Evolutionary conservation across 2,329 filamentous ascomycete species (phyloP).

Genomic region (Trichoderma brevicompactum): DNA sequence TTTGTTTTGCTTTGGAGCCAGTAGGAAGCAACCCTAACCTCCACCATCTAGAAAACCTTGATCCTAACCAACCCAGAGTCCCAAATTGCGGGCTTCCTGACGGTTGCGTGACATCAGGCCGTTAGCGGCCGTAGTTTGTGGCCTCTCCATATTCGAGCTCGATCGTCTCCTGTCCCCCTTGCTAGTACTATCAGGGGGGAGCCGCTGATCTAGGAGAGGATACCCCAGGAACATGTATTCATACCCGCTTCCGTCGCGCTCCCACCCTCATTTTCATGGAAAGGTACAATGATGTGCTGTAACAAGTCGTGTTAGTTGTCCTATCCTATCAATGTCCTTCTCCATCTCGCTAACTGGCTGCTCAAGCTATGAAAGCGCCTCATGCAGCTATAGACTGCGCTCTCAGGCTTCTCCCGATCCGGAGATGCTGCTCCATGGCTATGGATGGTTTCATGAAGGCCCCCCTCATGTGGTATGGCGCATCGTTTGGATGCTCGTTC

Average conservation of each 20-base stretch:
- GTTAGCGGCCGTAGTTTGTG: slow-evolving; percentile 1
- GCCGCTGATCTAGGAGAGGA: neutral
- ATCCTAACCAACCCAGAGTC: neutral
- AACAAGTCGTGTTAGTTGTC: neutral
- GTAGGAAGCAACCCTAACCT: neutral
- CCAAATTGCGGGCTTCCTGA: slow-evolving; percentile 5
- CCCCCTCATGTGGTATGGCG: slow-evolving; percentile 11
- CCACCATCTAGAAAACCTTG: neutral
- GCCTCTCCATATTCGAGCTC: neutral
- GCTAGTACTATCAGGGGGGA: neutral
- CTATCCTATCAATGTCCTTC: neutral
- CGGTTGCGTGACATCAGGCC: slow-evolving; percentile 23
- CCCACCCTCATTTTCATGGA: neutral
- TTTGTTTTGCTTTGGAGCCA: neutral
- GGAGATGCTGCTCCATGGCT: slow-evolving; percentile 4
- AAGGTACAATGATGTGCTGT: neutral
- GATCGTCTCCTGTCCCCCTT: neutral
- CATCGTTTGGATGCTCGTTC: neutral
- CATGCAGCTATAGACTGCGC: neutral
- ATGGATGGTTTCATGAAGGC: slow-evolving; percentile 1
- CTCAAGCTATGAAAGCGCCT: neutral
- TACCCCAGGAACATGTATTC: slow-evolving; percentile 8
- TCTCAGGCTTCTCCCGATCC: slow-evolving; percentile 19
- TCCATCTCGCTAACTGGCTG: neutral
- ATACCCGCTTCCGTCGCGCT: slow-evolving; percentile 7